Conservation (phyloP, 1,139 yeast species). For the Ogataea hybrid region DNA sequence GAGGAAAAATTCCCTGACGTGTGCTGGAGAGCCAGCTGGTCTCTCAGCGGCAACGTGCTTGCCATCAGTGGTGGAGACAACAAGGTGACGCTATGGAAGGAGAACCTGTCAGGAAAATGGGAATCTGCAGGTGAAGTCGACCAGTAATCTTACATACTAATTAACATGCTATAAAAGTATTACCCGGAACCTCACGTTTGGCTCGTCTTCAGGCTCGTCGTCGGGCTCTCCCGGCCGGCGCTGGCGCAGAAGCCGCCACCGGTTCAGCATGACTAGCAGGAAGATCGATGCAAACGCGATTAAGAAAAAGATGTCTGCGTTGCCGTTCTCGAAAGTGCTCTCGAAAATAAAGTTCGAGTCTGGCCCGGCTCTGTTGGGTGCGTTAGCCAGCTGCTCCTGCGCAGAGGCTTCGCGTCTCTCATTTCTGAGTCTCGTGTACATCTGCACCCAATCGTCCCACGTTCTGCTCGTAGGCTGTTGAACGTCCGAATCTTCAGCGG, state of each 20-base stretch:
- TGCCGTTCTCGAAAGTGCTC: no score
- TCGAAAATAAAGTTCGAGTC: conserved; percentile 12
- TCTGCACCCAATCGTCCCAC: conserved; percentile 27
- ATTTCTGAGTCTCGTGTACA: conserved; percentile 21
- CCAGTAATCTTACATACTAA: conserved; percentile 41
- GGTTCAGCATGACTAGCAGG: conserved; percentile 15
- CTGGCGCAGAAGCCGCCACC: conserved; percentile 22
- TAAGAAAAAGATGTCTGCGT: conserved; percentile 15
- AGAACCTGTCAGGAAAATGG: conserved; percentile 91
- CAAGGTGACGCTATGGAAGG: conserved; percentile 95
- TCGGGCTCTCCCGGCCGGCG: conserved; percentile 5
- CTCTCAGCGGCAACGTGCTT: conserved; percentile 88
- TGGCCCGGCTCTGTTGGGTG: conserved; percentile 1
- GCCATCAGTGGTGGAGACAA: conserved; percentile 98
- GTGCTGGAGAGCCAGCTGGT: conserved; percentile 99
- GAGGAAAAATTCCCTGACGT: conserved; percentile 91
- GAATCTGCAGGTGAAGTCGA: conserved; percentile 94
- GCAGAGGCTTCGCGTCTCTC: conserved; percentile 8
- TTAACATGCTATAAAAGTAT: conserved; percentile 20
- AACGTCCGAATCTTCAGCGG: not conserved
- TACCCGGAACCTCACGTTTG: conserved; percentile 25
- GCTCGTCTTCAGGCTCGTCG: conserved; percentile 7
- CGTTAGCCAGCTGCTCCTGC: conserved; percentile 1
- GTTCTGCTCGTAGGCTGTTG: conserved; percentile 13
- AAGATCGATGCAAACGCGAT: conserved; percentile 17